Percentiles rank a stretch among this genome's conserved stretches.
Conservation (phyloP, 495 filamentous ascomycete genomes). For the Penicillium arizonense region DNA sequence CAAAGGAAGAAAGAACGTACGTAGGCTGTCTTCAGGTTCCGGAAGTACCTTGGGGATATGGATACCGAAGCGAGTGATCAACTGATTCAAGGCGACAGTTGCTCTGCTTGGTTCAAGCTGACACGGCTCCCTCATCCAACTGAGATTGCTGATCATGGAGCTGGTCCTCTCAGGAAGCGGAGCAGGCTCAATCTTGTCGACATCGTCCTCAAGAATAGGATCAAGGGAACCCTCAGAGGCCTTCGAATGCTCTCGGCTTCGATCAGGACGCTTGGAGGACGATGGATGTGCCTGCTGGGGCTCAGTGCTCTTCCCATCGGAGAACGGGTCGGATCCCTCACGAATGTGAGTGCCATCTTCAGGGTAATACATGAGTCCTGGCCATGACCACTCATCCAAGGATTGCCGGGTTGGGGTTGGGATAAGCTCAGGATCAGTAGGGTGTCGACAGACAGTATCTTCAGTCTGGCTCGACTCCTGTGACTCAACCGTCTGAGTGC, state of each 20-base stretch:
- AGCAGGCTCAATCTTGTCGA: background rate
- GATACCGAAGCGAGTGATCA: constrained; percentile 22
- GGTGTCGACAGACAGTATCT: constrained; percentile 30
- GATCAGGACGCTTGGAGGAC: constrained; percentile 7
- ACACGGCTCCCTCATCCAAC: constrained; percentile 14
- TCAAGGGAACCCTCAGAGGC: constrained; percentile 2
- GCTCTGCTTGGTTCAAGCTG: constrained; percentile 22
- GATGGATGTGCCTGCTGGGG: background rate
- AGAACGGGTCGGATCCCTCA: constrained; percentile 24
- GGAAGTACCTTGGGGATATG: constrained; percentile 7
- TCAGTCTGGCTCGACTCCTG: constrained; percentile 29
- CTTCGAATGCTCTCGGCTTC: constrained; percentile 4
- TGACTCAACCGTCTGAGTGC: constrained; percentile 27
- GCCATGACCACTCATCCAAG: constrained; percentile 9
- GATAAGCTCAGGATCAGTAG: constrained; percentile 16
- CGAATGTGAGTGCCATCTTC: constrained; percentile 6
- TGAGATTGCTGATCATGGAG: constrained; percentile 11
- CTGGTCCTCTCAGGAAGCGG: background rate
- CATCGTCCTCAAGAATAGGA: constrained; percentile 1
- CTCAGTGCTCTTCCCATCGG: constrained; percentile 16
- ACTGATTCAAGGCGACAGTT: constrained; percentile 24
- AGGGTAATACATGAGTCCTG: constrained; percentile 9
- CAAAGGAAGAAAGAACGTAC: constrained; percentile 4
- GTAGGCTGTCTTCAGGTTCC: background rate
- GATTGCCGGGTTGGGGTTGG: constrained; percentile 19